Percentiles rank a stretch among this genome's conserved stretches.
These are phyloP conservation scores for Calvatia gigantea DNA, from an alignment of 768 basidiomycete genomes.

Conservation along the genomic window DNA sequence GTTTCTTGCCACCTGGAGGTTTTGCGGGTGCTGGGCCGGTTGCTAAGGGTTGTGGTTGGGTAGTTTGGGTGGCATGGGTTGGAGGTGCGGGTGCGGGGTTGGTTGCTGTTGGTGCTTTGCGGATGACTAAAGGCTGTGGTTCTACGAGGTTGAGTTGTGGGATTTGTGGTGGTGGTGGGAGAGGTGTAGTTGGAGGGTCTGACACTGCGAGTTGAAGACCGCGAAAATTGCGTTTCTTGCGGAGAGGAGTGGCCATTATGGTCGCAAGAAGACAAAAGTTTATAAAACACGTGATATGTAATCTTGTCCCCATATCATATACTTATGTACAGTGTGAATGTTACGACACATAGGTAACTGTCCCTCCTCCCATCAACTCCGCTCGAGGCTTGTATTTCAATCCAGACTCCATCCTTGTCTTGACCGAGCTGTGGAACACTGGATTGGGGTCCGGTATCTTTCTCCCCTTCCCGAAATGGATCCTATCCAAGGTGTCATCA, in stretches of 20 bases:
- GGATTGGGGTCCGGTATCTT: conserved; percentile 42
- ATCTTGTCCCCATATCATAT: background rate
- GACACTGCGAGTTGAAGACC: conserved; percentile 70
- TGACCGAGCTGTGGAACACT: conserved; percentile 62
- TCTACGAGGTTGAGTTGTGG: conserved; percentile 10
- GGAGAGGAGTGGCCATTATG: conserved; percentile 49
- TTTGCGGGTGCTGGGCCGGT: conserved; percentile 27
- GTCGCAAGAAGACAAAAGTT: conserved; percentile 17
- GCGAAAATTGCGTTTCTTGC: conserved; percentile 93
- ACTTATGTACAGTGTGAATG: too few relatives aligned
- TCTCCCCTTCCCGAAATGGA: conserved; percentile 58
- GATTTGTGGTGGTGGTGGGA: conserved; percentile 13
- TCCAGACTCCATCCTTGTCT: conserved; percentile 46
- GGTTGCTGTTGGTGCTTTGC: conserved; percentile 8
- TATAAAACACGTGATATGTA: conserved; percentile 7
- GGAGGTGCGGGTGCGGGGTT: conserved; percentile 15
- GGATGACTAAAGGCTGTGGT: conserved; percentile 2
- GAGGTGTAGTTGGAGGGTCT: conserved; percentile 21
- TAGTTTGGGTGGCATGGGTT: too few relatives aligned
- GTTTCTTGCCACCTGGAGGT: conserved; percentile 51
- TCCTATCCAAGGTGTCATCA: conserved; percentile 24
- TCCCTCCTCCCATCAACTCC: conserved; percentile 39
- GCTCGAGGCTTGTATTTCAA: conserved; percentile 61
- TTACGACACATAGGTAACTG: conserved; percentile 44
- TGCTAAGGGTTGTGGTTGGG: conserved; percentile 21